These are phyloP conservation scores for Solanum corneliomulleri DNA, from an alignment of 257 asterid genomes.

Conservation along the genomic window DNA sequence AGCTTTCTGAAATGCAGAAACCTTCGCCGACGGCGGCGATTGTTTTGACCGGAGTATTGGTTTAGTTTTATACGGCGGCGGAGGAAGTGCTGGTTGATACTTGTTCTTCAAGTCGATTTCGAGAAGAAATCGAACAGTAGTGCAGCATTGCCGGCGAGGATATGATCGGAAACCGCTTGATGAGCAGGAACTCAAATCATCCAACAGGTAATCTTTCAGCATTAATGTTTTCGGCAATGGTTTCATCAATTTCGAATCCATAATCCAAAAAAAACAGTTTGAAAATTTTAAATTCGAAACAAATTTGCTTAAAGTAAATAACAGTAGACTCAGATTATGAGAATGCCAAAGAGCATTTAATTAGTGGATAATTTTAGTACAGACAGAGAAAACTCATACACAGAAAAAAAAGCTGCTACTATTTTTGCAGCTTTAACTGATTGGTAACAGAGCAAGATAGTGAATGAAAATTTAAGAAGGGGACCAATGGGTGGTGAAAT, in stretches of 20 bases:
- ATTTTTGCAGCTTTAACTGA: background rate
- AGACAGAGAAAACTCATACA: background rate
- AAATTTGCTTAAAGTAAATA: background rate
- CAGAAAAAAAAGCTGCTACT: background rate
- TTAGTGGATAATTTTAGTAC: background rate
- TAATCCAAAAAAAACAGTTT: background rate
- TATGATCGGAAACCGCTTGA: conserved; percentile 37
- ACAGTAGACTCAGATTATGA: background rate
- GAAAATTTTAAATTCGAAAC: background rate
- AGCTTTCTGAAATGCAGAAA: conserved; percentile 41
- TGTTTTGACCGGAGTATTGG: background rate
- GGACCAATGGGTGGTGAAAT: conserved; percentile 20
- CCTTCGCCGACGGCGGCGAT: background rate
- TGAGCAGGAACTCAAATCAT: conserved; percentile 39
- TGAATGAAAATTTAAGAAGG: background rate
- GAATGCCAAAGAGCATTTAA: conserved; percentile 6
- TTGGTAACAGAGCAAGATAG: background rate
- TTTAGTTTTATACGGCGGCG: background rate
- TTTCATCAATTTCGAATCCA: background rate
- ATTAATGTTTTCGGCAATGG: conserved; percentile 12
- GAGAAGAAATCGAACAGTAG: conserved; percentile 27
- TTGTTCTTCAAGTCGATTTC: conserved; percentile 22
- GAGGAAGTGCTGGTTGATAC: background rate
- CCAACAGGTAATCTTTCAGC: conserved; percentile 35
- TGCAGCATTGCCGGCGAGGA: conserved; percentile 27